Evolutionary conservation across 2,329 filamentous ascomycete genomes (phyloP).

Genomic region (Aureobasidium leucospermi): DNA sequence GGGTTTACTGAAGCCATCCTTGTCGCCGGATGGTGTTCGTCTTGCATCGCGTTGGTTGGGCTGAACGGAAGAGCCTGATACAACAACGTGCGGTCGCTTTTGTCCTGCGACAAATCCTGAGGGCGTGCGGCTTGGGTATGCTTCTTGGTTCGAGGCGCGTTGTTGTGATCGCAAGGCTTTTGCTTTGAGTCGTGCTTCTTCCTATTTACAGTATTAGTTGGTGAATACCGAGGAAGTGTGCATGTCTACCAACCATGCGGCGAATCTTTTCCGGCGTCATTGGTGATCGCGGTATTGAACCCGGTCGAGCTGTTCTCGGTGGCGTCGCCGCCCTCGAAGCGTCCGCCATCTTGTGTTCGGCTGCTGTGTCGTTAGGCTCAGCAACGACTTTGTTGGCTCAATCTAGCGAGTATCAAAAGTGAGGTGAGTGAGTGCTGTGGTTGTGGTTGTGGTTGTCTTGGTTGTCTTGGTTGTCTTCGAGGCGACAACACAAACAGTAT

Average conservation of each 20-base stretch:
- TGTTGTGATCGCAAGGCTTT: slow-evolving; percentile 75
- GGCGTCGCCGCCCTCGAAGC: slow-evolving; percentile 42
- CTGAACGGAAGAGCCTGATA: slow-evolving; percentile 46
- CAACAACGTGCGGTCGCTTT: slow-evolving; percentile 64
- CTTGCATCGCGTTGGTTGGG: slow-evolving; percentile 64
- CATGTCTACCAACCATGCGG: slow-evolving; percentile 38
- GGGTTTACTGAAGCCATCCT: slow-evolving; percentile 24
- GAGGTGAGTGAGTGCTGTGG: neutral
- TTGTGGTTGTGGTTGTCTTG: neutral
- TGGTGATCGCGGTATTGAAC: slow-evolving; percentile 37
- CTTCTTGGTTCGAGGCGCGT: slow-evolving; percentile 52
- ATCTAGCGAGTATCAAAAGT: neutral
- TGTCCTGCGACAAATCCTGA: slow-evolving; percentile 49
- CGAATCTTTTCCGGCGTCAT: slow-evolving; percentile 56
- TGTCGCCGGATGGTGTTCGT: slow-evolving; percentile 26
- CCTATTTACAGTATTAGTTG: slow-evolving; percentile 44
- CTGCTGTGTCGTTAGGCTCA: neutral
- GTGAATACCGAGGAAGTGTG: neutral
- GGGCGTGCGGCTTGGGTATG: slow-evolving; percentile 23
- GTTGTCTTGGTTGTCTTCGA: neutral
- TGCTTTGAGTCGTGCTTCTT: slow-evolving; percentile 78
- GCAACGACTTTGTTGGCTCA: neutral
- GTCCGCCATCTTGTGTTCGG: slow-evolving; percentile 23
- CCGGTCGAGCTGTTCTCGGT: slow-evolving; percentile 33
- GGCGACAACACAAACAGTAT: neutral